Conservation (phyloP, 1,139 yeast species). For the Blastobotrys aristatus region DNA sequence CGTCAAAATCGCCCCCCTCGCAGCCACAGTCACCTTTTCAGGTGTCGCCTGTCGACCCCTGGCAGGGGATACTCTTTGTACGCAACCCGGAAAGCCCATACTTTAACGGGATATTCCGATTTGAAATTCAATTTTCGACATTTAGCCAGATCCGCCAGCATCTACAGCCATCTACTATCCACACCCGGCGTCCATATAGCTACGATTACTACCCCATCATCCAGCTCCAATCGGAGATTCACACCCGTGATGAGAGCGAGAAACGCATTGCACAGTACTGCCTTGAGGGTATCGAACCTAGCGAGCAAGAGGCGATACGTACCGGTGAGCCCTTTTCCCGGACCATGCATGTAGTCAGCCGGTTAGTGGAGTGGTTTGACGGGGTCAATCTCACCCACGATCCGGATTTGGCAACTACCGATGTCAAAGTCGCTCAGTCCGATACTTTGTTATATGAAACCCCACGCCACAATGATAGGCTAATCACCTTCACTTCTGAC, state of each 20-base stretch:
- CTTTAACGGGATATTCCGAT: constrained; percentile 16
- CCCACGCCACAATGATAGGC: constrained; percentile 2
- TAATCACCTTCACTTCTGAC: constrained; percentile 13
- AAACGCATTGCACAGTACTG: constrained; percentile 16
- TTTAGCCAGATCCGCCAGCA: constrained; percentile 14
- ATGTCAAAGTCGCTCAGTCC: constrained; percentile 16
- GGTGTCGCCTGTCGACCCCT: constrained; percentile 9
- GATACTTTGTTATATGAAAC: constrained; percentile 15
- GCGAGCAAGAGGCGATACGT: constrained; percentile 3
- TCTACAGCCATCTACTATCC: constrained; percentile 10
- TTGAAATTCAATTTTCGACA: constrained; percentile 14
- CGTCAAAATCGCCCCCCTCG: not conserved
- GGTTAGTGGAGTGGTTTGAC: constrained; percentile 16
- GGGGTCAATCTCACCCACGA: constrained; percentile 5
- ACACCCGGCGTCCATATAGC: constrained; percentile 6
- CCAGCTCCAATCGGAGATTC: constrained; percentile 13
- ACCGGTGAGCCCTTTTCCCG: constrained; percentile 14
- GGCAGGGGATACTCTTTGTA: constrained; percentile 18
- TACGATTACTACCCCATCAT: constrained; percentile 15
- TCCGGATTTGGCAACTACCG: constrained; percentile 14
- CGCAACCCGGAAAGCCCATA: constrained; percentile 13
- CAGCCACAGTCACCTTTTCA: too few relatives aligned
- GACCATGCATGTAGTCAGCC: constrained; percentile 13
- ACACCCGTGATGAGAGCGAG: constrained; percentile 9
- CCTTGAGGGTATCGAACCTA: constrained; percentile 11